phyloP scores from a whole-genome alignment of 305 asterid species.

The Fraxinus floribunda region DNA sequence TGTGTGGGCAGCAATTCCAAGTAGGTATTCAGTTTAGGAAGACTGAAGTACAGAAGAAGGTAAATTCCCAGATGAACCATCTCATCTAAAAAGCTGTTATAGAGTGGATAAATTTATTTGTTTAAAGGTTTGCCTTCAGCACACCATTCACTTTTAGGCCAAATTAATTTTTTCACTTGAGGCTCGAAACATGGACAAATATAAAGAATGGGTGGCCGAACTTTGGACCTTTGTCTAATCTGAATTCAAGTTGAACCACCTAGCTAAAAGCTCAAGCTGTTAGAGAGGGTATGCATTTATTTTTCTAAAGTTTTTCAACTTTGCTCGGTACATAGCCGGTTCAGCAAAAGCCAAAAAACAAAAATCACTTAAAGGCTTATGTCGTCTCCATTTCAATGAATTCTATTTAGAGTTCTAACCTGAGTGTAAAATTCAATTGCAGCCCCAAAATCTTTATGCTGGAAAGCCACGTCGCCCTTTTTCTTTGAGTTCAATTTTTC shows the following conservation, averaged over 20 bases:
- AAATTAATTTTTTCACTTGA: neutral
- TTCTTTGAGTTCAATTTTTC: constrained; percentile 87
- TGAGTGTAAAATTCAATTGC: constrained; percentile 43
- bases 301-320: neutral
- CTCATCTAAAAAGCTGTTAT: too few relatives aligned
- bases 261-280: neutral
- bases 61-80: too few relatives aligned
- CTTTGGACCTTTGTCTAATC: neutral
- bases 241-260: neutral
- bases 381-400: neutral
- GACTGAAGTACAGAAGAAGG: too few relatives aligned
- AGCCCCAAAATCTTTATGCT: constrained; percentile 71
- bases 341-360: neutral
- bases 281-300: too few relatives aligned
- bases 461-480: constrained; percentile 84
- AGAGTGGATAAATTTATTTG: too few relatives aligned
- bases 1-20: too few relatives aligned
- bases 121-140: too few relatives aligned
- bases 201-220: neutral
- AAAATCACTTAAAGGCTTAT: neutral
- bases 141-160: too few relatives aligned
- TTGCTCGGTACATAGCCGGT: neutral
- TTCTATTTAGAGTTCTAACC: constrained; percentile 40
- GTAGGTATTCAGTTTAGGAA: too few relatives aligned
- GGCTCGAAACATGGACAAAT: neutral